Evolutionary conservation across 768 basidiomycete species (phyloP), one percentile per base, ranked within the genome.

Genomic region (Pisolithus marmoratus): DNA sequence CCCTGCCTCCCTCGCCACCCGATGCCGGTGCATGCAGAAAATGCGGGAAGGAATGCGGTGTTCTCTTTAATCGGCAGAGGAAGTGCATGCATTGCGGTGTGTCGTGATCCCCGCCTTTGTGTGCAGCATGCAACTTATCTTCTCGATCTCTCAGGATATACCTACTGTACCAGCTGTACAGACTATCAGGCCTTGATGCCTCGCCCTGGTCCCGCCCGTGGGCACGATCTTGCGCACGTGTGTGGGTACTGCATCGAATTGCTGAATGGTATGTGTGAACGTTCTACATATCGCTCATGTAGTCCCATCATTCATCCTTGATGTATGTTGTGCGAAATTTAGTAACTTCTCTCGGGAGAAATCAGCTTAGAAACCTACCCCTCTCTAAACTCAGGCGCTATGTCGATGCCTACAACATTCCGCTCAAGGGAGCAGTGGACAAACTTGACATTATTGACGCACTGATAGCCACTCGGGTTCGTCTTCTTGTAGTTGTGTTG

Each of bases 111-210:
- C 50, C 3, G 36, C 23, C 17, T 31, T 9, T 5, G n/a, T 40
- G 38, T 22, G 12, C 7, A 14, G 26, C 48, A 11, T 5, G 17
- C 15, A n/a, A 45, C n/a, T 8, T 22, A 9, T 41, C 49, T 31
- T 37, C 34, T 55, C 11, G 1, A 22, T 22, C 8, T 24, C 27
- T 19, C 59, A 90, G 88, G 88, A 29, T 86, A 81, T 64, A 67
- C 72, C 5, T 90, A 87, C 61, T 91, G 89, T 61, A 74, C 80
- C 36, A 80, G 76, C 40, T 91, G 89, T 65, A 74, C 82, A 2
- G 88, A 90, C 61, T 89, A 78, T 64, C 84, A 84, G 61, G 89
- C 86, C 1, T 73, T 91, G 38, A 81, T 88, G 81, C 88, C 88
- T n/a, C 75, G 85, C 8, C 56, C 60, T 23, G 55, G 61, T 8